These are phyloP conservation scores for Trichophaea hybrida DNA, from an alignment of 2,329 filamentous ascomycete genomes.

Conservation along the genomic window DNA sequence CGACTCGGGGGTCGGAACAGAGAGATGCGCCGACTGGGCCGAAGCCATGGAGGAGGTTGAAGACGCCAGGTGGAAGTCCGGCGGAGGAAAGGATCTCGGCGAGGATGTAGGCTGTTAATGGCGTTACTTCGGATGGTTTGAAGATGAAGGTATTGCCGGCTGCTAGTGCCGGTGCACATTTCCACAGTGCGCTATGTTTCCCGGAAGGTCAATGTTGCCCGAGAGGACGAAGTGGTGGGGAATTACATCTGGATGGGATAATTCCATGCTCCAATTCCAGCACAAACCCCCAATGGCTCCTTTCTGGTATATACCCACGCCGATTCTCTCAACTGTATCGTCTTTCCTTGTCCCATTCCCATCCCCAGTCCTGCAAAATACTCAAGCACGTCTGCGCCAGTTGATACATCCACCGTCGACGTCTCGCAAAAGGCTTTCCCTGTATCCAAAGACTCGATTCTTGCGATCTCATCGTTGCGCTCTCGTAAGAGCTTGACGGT, in stretches of 20 bases:
- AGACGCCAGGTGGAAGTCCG: constrained; percentile 34
- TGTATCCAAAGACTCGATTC: constrained; percentile 36
- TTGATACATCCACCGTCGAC: constrained; percentile 68
- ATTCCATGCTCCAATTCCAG: constrained; percentile 81
- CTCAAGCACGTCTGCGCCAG: constrained; percentile 29
- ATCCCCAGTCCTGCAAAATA: constrained; percentile 47
- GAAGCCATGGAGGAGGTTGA: constrained; percentile 40
- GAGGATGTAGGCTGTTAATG: constrained; percentile 33
- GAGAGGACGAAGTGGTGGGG: not conserved
- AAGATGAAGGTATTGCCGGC: constrained; percentile 31
- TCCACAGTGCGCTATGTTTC: constrained; percentile 26
- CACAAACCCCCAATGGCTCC: constrained; percentile 68
- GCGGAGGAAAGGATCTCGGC: constrained; percentile 33
- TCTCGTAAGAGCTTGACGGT: constrained; percentile 35
- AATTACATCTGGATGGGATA: constrained; percentile 68
- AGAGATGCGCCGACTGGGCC: constrained; percentile 36
- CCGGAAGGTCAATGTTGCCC: not conserved
- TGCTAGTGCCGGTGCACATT: constrained; percentile 30
- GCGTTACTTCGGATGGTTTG: constrained; percentile 33
- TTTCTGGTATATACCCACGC: constrained; percentile 76
- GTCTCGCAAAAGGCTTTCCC: constrained; percentile 32
- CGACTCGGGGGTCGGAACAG: constrained; percentile 51
- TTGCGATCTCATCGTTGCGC: constrained; percentile 34
- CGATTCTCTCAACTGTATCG: constrained; percentile 52
- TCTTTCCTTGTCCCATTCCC: constrained; percentile 37